Percentiles rank a stretch among this genome's conserved stretches.
Conservation (phyloP, 73 alveolate genomes). For the Tetrahymena malaccensis region DNA sequence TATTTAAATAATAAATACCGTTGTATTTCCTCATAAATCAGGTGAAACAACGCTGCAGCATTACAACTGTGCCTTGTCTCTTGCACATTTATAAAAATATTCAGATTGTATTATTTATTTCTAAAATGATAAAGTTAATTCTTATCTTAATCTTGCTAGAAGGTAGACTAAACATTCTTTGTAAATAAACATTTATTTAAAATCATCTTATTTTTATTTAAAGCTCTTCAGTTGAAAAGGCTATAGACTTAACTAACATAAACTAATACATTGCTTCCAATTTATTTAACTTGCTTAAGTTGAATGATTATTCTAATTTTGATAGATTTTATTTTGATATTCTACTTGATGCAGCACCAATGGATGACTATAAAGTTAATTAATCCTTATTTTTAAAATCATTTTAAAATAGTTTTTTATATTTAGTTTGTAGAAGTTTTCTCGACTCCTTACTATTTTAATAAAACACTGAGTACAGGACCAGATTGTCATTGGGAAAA, state of each 20-base stretch:
- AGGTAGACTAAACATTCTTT: not conserved
- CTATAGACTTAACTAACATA: slow-evolving; percentile 58
- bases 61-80: slow-evolving; percentile 68
- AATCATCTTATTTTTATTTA: slow-evolving; percentile 37
- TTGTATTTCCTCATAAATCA: slow-evolving; percentile 76
- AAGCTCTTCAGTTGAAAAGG: slow-evolving; percentile 43
- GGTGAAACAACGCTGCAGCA: slow-evolving; percentile 85
- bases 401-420: not conserved
- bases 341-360: slow-evolving; percentile 18
- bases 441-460: slow-evolving; percentile 16
- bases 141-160: not conserved
- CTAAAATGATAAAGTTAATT: slow-evolving; percentile 51
- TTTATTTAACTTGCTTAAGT: slow-evolving; percentile 38
- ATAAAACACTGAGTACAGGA: slow-evolving; percentile 4
- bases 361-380: not conserved
- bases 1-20: slow-evolving; percentile 69
- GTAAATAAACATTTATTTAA: no score
- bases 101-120: slow-evolving; percentile 65
- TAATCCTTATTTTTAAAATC: not conserved
- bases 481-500: slow-evolving; percentile 37
- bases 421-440: slow-evolving; percentile 24
- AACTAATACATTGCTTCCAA: slow-evolving; percentile 71
- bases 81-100: slow-evolving; percentile 58
- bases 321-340: slow-evolving; percentile 12
- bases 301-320: slow-evolving; percentile 16